These are phyloP conservation scores for Microcyclospora tardicrescens DNA, from an alignment of 2,329 filamentous ascomycete species.

Conservation along the genomic window DNA sequence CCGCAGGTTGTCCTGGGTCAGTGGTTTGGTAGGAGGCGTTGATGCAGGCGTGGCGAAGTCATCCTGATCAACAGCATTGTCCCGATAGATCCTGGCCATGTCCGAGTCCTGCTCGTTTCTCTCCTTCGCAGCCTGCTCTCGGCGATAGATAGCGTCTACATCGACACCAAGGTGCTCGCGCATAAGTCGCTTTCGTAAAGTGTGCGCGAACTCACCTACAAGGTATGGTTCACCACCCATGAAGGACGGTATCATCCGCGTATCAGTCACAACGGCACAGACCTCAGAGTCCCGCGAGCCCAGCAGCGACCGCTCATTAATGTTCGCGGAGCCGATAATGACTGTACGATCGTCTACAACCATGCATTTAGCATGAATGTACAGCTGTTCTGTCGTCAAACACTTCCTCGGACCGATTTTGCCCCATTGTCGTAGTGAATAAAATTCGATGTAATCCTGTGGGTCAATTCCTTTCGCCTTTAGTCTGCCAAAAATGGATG, in stretches of 20 bases:
- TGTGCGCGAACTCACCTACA: constrained; percentile 86
- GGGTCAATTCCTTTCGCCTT: constrained; percentile 72
- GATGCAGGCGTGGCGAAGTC: constrained; percentile 22
- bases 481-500: constrained; percentile 81
- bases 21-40: constrained; percentile 16
- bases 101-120: constrained; percentile 50
- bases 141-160: constrained; percentile 60
- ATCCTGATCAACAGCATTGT: constrained; percentile 5
- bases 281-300: constrained; percentile 85
- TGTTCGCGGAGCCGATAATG: constrained; percentile 94
- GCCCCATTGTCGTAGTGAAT: constrained; percentile 83
- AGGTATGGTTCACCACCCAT: constrained; percentile 86
- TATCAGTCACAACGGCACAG: constrained; percentile 80
- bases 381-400: constrained; percentile 87
- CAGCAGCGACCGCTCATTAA: constrained; percentile 94
- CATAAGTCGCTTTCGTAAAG: constrained; percentile 85
- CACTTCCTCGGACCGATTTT: constrained; percentile 71
- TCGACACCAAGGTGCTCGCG: constrained; percentile 92
- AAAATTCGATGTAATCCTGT: constrained; percentile 92
- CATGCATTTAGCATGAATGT: constrained; percentile 96
- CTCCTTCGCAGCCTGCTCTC: constrained; percentile 19
- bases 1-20: constrained; percentile 16
- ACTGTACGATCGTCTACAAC: constrained; percentile 87
- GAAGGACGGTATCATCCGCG: constrained; percentile 78
- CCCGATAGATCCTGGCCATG: constrained; percentile 25